phyloP scores from a whole-genome alignment of 2,329 filamentous ascomycete species.

The Drechslerella coelobrocha region DNA sequence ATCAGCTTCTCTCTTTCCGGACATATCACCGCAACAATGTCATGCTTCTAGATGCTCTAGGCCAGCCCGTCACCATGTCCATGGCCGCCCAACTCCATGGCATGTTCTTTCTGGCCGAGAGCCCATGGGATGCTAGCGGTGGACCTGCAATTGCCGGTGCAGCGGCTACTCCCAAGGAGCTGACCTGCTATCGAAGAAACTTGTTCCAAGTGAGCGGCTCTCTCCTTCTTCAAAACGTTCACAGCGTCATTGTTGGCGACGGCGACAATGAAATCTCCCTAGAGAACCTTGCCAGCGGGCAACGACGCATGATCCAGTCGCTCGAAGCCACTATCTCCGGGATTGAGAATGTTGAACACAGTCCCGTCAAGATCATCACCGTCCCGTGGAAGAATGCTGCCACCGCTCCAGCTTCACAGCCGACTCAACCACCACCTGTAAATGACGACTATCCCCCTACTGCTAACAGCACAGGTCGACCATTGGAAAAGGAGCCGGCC shows the following conservation, averaged over 20 bases:
- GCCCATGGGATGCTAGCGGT: conserved; percentile 69
- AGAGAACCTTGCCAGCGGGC: conserved; percentile 62
- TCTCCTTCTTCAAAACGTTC: conserved; percentile 77
- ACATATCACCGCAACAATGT: conserved; percentile 45
- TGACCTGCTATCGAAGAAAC: conserved; percentile 95
- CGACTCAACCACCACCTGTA: conserved; percentile 12
- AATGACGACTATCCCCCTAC: conserved; percentile 39
- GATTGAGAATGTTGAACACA: conserved; percentile 92
- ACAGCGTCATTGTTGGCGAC: conserved; percentile 81
- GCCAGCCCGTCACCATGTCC: conserved; percentile 68
- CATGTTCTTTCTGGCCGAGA: conserved; percentile 88
- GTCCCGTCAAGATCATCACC: conserved; percentile 89
- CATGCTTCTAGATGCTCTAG: conserved; percentile 70
- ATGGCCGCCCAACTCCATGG: conserved; percentile 81
- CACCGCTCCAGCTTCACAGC: conserved; percentile 71
- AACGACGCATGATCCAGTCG: conserved; percentile 37
- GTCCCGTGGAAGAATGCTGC: conserved; percentile 96
- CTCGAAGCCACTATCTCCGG: conserved; percentile 87
- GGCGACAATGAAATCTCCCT: conserved; percentile 84
- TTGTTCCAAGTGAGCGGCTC: conserved; percentile 95
- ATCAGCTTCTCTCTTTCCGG: conserved; percentile 45
- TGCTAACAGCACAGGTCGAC: conserved; percentile 32
- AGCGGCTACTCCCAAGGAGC: conserved; percentile 69
- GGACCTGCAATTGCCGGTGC: conserved; percentile 63
- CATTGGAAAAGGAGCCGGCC: conserved; percentile 79